Evolutionary conservation across 148 eudicot species (phyloP).

Genomic region (Fagopyrum homotropicum): DNA sequence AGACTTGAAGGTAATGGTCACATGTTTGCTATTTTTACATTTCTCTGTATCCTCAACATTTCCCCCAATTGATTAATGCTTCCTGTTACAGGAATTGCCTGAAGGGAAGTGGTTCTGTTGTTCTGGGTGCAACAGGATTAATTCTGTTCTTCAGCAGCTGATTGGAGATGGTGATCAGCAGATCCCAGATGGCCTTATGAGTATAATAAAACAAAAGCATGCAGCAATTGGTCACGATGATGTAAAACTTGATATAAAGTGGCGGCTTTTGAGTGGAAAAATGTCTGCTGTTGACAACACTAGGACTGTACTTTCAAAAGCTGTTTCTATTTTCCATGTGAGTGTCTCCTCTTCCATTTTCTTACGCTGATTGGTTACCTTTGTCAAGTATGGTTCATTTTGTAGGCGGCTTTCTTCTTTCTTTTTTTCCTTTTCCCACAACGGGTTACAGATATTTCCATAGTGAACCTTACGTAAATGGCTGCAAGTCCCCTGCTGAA

Average conservation of each 20-base stretch:
- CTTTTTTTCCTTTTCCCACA: neutral
- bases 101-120: constrained; percentile 71
- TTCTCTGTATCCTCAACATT: neutral
- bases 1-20: constrained; percentile 42
- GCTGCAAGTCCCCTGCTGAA: neutral
- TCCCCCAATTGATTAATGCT: constrained; percentile 3
- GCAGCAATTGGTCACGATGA: constrained; percentile 26
- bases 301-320: constrained; percentile 48
- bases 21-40: neutral
- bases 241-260: constrained; percentile 43
- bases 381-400: neutral
- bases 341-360: constrained; percentile 20
- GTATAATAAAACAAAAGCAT: constrained; percentile 41
- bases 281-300: constrained; percentile 34
- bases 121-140: constrained; percentile 38
- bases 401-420: neutral
- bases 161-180: constrained; percentile 39
- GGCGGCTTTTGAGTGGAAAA: constrained; percentile 79
- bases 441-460: neutral
- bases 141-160: constrained; percentile 38
- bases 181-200: constrained; percentile 39
- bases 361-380: neutral
- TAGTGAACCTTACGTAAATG: neutral
- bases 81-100: constrained; percentile 66
- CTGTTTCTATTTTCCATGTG: constrained; percentile 74